A percentile compares a stretch with the other conserved stretches of the same genome.
These are phyloP conservation scores for Theobroma grandiflorum DNA, from an alignment of 441 rosid species.

Conservation along the genomic window DNA sequence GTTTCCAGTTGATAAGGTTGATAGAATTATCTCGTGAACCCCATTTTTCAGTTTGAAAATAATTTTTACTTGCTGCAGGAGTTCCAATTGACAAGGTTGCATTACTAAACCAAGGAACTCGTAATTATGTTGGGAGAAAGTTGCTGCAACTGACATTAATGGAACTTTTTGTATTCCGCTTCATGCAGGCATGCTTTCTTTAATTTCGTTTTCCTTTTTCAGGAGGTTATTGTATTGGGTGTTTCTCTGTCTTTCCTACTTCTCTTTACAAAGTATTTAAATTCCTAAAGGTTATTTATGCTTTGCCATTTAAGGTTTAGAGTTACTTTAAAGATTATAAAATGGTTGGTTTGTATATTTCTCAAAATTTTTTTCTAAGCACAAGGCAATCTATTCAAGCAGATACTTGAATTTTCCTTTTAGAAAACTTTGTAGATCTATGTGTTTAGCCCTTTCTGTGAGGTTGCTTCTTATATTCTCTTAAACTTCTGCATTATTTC, in stretches of 20 bases:
- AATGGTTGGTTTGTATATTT: background rate
- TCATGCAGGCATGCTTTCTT: constrained; percentile 71
- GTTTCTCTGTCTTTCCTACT: background rate
- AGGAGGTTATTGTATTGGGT: background rate
- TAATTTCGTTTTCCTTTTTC: background rate
- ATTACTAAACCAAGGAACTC: constrained; percentile 71
- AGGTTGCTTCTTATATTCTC: background rate
- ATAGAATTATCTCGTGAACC: background rate
- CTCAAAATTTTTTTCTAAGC: background rate
- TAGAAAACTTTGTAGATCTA: background rate
- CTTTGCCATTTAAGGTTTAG: background rate
- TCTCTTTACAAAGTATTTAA: constrained; percentile 19
- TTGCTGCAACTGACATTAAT: constrained; percentile 84
- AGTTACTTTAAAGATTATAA: background rate
- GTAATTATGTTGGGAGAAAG: constrained; percentile 81
- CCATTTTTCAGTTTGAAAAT: constrained; percentile 20
- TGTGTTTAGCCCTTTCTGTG: background rate
- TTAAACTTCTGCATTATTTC: background rate
- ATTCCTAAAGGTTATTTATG: background rate
- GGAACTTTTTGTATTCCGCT: constrained; percentile 89
- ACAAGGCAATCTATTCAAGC: constrained; percentile 16
- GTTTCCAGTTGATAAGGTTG: background rate
- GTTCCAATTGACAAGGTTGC: constrained; percentile 93
- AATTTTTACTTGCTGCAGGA: constrained; percentile 52
- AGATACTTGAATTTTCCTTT: background rate